A percentile compares a stretch with the other conserved stretches of the same genome.
phyloP scores from a whole-genome alignment of 768 basidiomycete species.

The Pisolithus marmoratus region DNA sequence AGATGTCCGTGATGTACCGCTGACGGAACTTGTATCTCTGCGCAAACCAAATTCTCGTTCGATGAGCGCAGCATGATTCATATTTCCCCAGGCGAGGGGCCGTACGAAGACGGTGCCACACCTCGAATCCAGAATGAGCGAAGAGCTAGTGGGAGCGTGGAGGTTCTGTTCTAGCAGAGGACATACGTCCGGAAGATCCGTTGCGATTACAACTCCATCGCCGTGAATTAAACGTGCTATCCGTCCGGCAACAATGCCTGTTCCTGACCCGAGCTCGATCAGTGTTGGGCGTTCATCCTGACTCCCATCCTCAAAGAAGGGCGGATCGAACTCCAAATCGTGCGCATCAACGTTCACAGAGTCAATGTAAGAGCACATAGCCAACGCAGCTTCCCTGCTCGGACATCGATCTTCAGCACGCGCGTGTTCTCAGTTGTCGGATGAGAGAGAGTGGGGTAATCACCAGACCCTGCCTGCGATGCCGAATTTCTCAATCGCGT shows the following conservation, averaged over 20 bases:
- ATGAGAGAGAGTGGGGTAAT: constrained; percentile 19
- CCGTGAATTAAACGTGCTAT: constrained; percentile 30
- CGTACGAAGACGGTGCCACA: constrained; percentile 34
- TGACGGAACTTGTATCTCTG: constrained; percentile 1
- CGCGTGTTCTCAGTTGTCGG: neutral
- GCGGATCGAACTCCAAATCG: constrained; percentile 48
- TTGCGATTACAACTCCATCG: constrained; percentile 40
- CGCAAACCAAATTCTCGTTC: constrained; percentile 30
- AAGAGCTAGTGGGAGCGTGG: neutral
- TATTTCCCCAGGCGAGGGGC: constrained; percentile 69
- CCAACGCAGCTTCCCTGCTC: constrained; percentile 70
- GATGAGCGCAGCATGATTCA: constrained; percentile 36
- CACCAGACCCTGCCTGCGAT: constrained; percentile 87
- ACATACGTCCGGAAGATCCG: constrained; percentile 76
- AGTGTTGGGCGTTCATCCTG: constrained; percentile 3
- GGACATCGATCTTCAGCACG: constrained; percentile 1
- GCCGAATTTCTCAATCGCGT: constrained; percentile 65
- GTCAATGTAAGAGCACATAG: constrained; percentile 50
- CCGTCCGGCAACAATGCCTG: constrained; percentile 52
- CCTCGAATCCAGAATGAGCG: neutral
- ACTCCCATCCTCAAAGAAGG: constrained; percentile 29
- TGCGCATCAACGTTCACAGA: neutral
- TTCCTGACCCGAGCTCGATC: constrained; percentile 80
- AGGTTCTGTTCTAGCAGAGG: constrained; percentile 42
- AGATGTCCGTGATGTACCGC: neutral